phyloP scores from a whole-genome alignment of 768 basidiomycete species.

The Rossbeevera mucosa region DNA sequence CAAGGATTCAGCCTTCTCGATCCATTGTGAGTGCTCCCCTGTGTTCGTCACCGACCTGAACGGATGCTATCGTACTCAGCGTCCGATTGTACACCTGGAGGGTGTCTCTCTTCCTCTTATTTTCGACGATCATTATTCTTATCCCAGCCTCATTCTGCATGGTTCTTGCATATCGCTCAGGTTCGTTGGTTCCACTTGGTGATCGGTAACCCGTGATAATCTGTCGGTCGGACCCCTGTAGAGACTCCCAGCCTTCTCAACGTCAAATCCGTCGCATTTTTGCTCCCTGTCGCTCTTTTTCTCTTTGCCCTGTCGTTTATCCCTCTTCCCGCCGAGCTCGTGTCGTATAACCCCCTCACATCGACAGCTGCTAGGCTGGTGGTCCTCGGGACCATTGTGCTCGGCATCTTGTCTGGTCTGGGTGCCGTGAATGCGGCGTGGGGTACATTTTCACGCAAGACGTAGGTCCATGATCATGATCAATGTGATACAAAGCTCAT shows the following conservation, averaged over 20 bases:
- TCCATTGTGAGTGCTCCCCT: conserved; percentile 42
- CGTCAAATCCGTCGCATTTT: conserved; percentile 15
- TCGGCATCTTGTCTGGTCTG: conserved; percentile 78
- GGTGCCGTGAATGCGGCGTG: conserved; percentile 69
- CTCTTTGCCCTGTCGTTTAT: conserved; percentile 60
- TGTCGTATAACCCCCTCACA: conserved; percentile 39
- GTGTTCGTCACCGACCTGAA: conserved; percentile 2
- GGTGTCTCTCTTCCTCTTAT: conserved; percentile 57
- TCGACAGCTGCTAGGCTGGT: conserved; percentile 59
- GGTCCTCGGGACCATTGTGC: conserved; percentile 70
- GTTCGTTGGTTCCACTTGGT: conserved; percentile 14
- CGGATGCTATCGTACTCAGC: conserved; percentile 31
- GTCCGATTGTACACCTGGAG: conserved; percentile 65
- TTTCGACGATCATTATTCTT: conserved; percentile 58
- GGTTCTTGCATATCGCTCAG: conserved; percentile 44
- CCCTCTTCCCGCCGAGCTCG: conserved; percentile 56
- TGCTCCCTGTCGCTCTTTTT: conserved; percentile 51
- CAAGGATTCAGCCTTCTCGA: conserved; percentile 58
- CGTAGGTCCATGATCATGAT: conserved; percentile 24
- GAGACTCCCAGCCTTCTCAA: conserved; percentile 26
- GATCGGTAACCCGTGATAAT: background rate
- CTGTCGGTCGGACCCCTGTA: conserved; percentile 5
- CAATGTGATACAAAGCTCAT: conserved; percentile 8
- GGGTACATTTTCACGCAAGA: conserved; percentile 29
- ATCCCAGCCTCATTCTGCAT: conserved; percentile 63